Evolutionary conservation across 768 basidiomycete species (phyloP).

Genomic region (Megacollybia marginata): DNA sequence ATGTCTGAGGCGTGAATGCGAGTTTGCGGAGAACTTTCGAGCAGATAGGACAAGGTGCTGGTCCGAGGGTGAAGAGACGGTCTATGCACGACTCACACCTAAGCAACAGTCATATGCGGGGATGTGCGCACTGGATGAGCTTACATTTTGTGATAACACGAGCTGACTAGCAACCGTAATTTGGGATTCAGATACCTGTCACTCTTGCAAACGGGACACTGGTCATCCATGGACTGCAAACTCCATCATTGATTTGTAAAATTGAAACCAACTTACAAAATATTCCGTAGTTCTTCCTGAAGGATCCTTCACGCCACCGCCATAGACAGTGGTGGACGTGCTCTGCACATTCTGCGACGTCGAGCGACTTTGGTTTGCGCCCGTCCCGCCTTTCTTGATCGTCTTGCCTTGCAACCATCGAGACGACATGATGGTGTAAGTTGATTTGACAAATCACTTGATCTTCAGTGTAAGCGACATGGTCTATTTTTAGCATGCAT

Average conservation of each 20-base stretch:
- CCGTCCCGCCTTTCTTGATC: constrained; percentile 55
- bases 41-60: constrained; percentile 94
- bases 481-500: not conserved
- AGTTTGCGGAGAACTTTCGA: constrained; percentile 81
- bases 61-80: constrained; percentile 89
- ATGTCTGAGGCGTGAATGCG: constrained; percentile 93
- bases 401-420: constrained; percentile 70
- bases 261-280: constrained; percentile 46
- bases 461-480: not conserved
- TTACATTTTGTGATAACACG: constrained; percentile 98
- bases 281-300: constrained; percentile 78
- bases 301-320: constrained; percentile 80
- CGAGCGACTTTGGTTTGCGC: constrained; percentile 48
- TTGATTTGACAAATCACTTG: not conserved
- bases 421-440: not conserved
- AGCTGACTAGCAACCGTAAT: constrained; percentile 85
- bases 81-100: constrained; percentile 99
- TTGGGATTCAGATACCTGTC: constrained; percentile 95
- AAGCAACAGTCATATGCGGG: constrained; percentile 1
- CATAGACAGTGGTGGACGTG: constrained; percentile 68
- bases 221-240: constrained; percentile 77
- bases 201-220: constrained; percentile 95
- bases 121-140: constrained; percentile 11
- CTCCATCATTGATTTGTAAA: constrained; percentile 4
- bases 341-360: constrained; percentile 64